Evolutionary conservation across 139 green algal genomes (phyloP).

Genomic region (Chlorokybus atmophyticus): DNA sequence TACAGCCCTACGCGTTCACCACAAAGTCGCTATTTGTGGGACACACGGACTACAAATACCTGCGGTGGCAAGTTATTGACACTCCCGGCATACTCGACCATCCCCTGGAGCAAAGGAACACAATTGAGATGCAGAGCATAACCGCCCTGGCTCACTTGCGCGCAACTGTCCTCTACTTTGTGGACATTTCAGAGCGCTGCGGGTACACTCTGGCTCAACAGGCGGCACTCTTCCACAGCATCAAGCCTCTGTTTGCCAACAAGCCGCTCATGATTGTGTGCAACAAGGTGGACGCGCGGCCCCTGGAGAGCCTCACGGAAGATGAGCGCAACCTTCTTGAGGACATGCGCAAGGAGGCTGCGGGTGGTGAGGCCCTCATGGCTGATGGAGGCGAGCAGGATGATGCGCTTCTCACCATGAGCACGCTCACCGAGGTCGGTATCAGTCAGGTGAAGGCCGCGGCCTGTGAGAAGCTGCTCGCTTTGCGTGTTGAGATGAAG

Average conservation of each 20-base stretch:
- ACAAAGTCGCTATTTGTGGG: constrained; percentile 94
- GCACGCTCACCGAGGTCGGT: constrained; percentile 79
- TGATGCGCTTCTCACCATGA: constrained; percentile 62
- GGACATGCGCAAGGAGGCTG: constrained; percentile 53
- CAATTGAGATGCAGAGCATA: constrained; percentile 83
- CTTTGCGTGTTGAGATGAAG: constrained; percentile 82
- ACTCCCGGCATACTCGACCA: constrained; percentile 95
- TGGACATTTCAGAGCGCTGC: constrained; percentile 90
- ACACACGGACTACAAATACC: constrained; percentile 97
- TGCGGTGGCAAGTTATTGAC: constrained; percentile 95
- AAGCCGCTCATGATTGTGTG: constrained; percentile 91
- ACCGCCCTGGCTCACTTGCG: constrained; percentile 95
- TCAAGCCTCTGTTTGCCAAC: constrained; percentile 96
- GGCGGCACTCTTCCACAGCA: constrained; percentile 87
- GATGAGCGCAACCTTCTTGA: constrained; percentile 57
- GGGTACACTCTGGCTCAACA: constrained; percentile 89
- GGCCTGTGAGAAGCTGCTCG: constrained; percentile 86
- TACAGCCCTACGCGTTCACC: constrained; percentile 94
- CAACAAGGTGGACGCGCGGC: constrained; percentile 81
- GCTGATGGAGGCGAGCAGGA: constrained; percentile 24
- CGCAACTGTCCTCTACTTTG: constrained; percentile 87
- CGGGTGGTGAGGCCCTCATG: constrained; percentile 4
- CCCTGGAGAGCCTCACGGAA: constrained; percentile 19
- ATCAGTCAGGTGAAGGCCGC: constrained; percentile 72
- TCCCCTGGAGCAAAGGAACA: constrained; percentile 97